phyloP scores from a whole-genome alignment of 345 rosid species.

The Salix dunnii region DNA sequence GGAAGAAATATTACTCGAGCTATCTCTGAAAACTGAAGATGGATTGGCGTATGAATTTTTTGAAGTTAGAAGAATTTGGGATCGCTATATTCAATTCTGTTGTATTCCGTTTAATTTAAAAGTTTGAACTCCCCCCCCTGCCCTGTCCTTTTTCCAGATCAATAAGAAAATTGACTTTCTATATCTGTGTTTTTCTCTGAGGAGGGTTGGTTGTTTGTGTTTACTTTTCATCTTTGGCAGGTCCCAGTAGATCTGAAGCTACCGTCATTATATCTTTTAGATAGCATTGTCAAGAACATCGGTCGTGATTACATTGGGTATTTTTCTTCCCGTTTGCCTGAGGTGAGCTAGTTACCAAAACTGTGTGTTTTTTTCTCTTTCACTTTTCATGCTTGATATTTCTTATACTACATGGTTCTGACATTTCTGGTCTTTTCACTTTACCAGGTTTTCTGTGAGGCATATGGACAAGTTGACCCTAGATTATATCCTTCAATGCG shows the following conservation, averaged over 20 bases:
- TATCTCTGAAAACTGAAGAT: not conserved
- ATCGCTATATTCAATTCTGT: not conserved
- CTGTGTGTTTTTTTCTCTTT: not conserved
- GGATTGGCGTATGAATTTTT: not conserved
- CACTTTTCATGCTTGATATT: not conserved
- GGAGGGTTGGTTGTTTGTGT: not conserved
- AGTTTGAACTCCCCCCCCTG: not conserved
- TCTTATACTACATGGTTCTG: not conserved
- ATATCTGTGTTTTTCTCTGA: not conserved
- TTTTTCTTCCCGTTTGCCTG: slow-evolving; percentile 81
- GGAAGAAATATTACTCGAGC: not conserved
- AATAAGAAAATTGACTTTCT: not conserved
- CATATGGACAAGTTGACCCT: slow-evolving; percentile 79
- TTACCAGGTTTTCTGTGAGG: slow-evolving; percentile 71
- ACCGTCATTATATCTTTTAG: slow-evolving; percentile 91
- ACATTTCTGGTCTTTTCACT: not conserved
- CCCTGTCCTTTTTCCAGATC: not conserved
- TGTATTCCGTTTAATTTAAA: not conserved
- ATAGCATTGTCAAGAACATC: slow-evolving; percentile 93
- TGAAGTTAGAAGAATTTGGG: not conserved
- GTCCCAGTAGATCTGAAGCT: slow-evolving; percentile 86
- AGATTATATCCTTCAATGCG: slow-evolving; percentile 70
- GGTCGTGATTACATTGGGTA: slow-evolving; percentile 70
- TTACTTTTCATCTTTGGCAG: slow-evolving; percentile 32
- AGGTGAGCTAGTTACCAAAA: slow-evolving; percentile 54